Conservation (phyloP, 257 asterid genomes). For the Solanum corneliomulleri region DNA sequence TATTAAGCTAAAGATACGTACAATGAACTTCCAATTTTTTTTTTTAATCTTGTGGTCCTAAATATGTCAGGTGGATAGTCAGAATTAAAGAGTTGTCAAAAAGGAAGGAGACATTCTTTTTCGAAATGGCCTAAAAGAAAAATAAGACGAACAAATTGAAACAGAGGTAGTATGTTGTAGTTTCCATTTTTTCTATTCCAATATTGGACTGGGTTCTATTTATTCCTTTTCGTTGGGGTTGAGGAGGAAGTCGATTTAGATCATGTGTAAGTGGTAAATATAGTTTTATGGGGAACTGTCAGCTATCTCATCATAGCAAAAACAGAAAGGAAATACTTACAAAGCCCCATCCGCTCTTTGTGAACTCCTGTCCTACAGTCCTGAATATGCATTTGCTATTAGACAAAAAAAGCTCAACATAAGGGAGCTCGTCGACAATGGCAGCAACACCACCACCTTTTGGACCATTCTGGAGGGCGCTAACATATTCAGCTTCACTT, state of each 20-base stretch:
- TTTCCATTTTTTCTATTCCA: not conserved
- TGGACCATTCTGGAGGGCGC: conserved; percentile 51
- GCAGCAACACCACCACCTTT: conserved; percentile 76
- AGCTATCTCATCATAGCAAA: not conserved
- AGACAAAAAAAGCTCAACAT: conserved; percentile 61
- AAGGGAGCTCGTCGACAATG: conserved; percentile 88
- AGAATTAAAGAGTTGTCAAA: not conserved
- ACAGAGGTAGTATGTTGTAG: not conserved
- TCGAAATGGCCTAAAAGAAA: not conserved
- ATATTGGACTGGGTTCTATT: not conserved
- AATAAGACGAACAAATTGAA: not conserved
- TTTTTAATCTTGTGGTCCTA: not conserved
- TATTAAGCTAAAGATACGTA: not conserved
- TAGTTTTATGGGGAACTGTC: not conserved
- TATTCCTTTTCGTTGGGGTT: not conserved
- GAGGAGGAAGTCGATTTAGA: not conserved
- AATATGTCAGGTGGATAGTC: not conserved
- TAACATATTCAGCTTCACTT: conserved; percentile 48
- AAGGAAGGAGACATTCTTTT: not conserved
- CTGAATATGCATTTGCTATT: conserved; percentile 56
- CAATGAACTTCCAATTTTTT: not conserved
- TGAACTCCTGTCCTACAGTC: conserved; percentile 75
- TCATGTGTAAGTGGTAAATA: not conserved
- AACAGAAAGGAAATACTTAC: conserved; percentile 30
- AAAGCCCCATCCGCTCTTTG: conserved; percentile 92